Evolutionary conservation across 257 asterid species (phyloP).

Genomic region (Ehretia macrophylla): DNA sequence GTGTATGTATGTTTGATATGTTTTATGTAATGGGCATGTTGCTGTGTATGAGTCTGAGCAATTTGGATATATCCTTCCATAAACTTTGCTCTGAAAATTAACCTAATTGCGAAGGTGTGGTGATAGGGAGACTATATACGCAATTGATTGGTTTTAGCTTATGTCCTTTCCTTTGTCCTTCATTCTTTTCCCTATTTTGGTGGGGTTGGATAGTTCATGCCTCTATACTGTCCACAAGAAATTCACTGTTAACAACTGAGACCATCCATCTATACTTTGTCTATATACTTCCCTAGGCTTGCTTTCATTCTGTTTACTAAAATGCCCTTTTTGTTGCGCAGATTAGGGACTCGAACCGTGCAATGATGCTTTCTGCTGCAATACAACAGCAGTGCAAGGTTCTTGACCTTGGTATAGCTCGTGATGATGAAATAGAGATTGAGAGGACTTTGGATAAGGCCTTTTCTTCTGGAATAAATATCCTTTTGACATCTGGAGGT

Average conservation of each 20-base stretch:
- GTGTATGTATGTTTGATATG: too few relatives aligned
- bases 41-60: too few relatives aligned
- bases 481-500: conserved; percentile 91
- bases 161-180: too few relatives aligned
- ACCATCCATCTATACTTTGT: too few relatives aligned
- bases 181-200: neutral
- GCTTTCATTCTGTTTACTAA: neutral
- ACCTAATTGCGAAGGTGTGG: too few relatives aligned
- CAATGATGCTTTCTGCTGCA: conserved; percentile 85
- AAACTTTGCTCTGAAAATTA: too few relatives aligned
- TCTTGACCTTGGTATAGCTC: conserved; percentile 85
- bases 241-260: neutral
- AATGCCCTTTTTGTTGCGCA: conserved; percentile 27
- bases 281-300: neutral
- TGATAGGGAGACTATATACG: too few relatives aligned
- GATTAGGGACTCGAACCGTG: conserved; percentile 97
- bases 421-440: conserved; percentile 65
- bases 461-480: conserved; percentile 65
- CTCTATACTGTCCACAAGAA: neutral
- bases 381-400: conserved; percentile 68
- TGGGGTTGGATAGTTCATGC: neutral
- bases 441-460: conserved; percentile 59
- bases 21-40: too few relatives aligned
- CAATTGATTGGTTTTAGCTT: too few relatives aligned
- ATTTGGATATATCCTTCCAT: too few relatives aligned